phyloP scores from a whole-genome alignment of 306 rosid genomes.

The Benincasa hispida region DNA sequence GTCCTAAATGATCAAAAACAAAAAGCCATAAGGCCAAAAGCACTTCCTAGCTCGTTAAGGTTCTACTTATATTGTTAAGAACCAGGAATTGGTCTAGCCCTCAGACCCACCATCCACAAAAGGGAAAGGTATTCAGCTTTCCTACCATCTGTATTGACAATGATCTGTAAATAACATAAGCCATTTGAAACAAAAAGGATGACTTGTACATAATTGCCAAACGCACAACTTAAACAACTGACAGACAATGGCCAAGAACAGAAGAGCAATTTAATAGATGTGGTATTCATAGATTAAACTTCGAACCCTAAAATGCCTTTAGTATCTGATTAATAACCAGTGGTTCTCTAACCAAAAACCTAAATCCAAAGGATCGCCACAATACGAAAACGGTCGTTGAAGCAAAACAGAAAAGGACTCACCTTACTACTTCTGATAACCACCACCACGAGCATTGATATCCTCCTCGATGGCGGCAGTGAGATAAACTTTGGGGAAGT shows the following conservation, averaged over 20 bases:
- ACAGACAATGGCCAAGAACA: neutral
- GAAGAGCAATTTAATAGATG: neutral
- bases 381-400: neutral
- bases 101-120: neutral
- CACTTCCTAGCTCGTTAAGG: neutral
- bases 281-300: neutral
- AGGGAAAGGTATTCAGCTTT: neutral
- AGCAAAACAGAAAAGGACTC: neutral
- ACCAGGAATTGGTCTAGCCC: neutral
- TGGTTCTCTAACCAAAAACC: neutral
- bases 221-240: neutral
- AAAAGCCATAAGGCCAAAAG: neutral
- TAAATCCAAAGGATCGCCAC: neutral
- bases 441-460: conserved; percentile 57
- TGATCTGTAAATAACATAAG: neutral
- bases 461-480: conserved; percentile 49
- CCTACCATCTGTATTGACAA: neutral
- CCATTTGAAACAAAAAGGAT: neutral
- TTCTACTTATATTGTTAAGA: neutral
- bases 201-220: neutral
- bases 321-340: neutral
- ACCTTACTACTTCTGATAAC: conserved; percentile 53
- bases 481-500: conserved; percentile 68
- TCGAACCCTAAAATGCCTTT: neutral
- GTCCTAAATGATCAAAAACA: neutral